These are phyloP conservation scores for Phytophthora litchii DNA, from an alignment of 352 stramenopile genomes.

Conservation along the genomic window DNA sequence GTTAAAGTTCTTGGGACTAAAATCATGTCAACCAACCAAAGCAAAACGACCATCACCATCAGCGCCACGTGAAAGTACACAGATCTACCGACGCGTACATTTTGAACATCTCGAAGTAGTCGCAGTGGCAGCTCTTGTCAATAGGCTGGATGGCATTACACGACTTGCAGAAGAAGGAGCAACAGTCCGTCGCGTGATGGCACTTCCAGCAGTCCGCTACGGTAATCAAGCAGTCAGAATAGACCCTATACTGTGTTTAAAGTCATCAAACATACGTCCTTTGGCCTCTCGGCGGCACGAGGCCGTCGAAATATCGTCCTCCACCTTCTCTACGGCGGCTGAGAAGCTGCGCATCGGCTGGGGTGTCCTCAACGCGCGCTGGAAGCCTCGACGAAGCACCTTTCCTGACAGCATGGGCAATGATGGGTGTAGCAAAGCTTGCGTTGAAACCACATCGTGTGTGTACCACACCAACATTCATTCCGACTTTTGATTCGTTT, in stretches of 20 bases:
- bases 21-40: constrained; percentile 5
- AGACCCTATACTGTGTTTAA: background rate
- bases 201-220: constrained; percentile 82
- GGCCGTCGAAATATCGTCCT: constrained; percentile 23
- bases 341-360: constrained; percentile 26
- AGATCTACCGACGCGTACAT: constrained; percentile 46
- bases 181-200: constrained; percentile 81
- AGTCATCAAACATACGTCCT: constrained; percentile 31
- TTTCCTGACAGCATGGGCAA: constrained; percentile 29
- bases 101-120: constrained; percentile 90
- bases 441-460: background rate
- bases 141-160: constrained; percentile 85
- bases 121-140: constrained; percentile 66
- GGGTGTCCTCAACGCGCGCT: constrained; percentile 20
- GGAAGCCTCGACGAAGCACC: constrained; percentile 41
- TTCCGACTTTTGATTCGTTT: constrained; percentile 6
- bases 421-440: too few relatives aligned
- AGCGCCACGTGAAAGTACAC: constrained; percentile 11
- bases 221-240: constrained; percentile 7
- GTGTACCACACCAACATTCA: constrained; percentile 27
- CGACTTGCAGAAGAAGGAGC: constrained; percentile 81
- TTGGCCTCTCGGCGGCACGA: constrained; percentile 14
- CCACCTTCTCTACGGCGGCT: constrained; percentile 33
- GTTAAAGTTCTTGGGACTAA: constrained; percentile 81
- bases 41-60: constrained; percentile 1